Conservation (phyloP, 2,329 filamentous ascomycete genomes). For the Coleophoma crateriformis region DNA sequence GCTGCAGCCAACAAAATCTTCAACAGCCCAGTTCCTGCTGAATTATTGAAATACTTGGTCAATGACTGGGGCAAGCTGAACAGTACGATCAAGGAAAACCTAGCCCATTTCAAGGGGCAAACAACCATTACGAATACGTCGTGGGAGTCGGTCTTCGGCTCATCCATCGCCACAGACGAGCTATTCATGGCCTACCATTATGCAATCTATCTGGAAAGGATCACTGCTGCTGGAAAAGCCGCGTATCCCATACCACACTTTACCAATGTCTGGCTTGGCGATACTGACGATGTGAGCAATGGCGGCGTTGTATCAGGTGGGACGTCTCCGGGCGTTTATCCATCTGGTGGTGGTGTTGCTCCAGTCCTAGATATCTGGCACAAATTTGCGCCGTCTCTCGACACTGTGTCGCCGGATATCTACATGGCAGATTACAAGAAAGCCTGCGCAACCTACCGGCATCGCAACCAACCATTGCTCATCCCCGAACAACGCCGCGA, state of each 20-base stretch:
- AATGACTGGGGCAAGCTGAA: slow-evolving; percentile 22
- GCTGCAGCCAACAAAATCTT: slow-evolving; percentile 35
- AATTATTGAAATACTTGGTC: slow-evolving; percentile 27
- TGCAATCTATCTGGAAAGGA: slow-evolving; percentile 32
- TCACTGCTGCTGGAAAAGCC: slow-evolving; percentile 34
- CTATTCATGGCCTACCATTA: slow-evolving; percentile 43
- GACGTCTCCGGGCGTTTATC: slow-evolving; percentile 35
- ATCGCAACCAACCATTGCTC: slow-evolving; percentile 36
- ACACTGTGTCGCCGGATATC: slow-evolving; percentile 41
- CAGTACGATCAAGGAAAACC: slow-evolving; percentile 9
- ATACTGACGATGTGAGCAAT: slow-evolving; percentile 25
- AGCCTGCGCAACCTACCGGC: slow-evolving; percentile 34
- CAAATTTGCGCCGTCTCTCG: slow-evolving; percentile 34
- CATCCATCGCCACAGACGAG: slow-evolving; percentile 31
- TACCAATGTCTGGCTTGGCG: slow-evolving; percentile 37
- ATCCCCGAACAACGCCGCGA: slow-evolving; percentile 42
- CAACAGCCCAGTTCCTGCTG: slow-evolving; percentile 27
- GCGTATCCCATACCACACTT: slow-evolving; percentile 37
- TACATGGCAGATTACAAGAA: slow-evolving; percentile 39
- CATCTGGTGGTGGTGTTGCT: slow-evolving; percentile 37
- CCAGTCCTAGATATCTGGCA: slow-evolving; percentile 40
- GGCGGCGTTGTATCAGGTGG: slow-evolving; percentile 36
- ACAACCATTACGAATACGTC: slow-evolving; percentile 2
- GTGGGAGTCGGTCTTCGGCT: slow-evolving; percentile 37
- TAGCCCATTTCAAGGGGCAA: slow-evolving; percentile 1